These are phyloP conservation scores for Grifola frondosa DNA, from an alignment of 1,284 basidiomycete species.

Conservation along the genomic window DNA sequence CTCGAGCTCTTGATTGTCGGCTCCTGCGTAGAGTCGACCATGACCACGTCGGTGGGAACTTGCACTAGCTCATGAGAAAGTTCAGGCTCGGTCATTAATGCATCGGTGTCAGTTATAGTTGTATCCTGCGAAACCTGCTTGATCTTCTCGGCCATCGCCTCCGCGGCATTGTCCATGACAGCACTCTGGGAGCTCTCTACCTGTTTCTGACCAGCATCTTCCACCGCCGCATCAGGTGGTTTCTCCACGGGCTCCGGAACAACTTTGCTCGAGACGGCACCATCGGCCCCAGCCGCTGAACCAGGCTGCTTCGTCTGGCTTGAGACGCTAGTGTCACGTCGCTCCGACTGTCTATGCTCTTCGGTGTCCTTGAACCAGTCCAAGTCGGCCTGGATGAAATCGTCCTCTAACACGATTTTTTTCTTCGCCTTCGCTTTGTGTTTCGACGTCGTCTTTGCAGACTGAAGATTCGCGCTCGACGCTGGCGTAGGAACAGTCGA, in stretches of 20 bases:
- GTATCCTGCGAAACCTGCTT: too few species aligned
- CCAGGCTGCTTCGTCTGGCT: neutral
- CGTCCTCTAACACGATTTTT: slow-evolving; percentile 8
- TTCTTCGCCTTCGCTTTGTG: slow-evolving; percentile 14
- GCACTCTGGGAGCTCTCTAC: neutral
- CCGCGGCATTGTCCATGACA: too few species aligned
- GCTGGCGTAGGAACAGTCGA: neutral
- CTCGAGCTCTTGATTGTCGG: too few species aligned
- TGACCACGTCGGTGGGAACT: too few species aligned
- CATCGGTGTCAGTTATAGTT: too few species aligned
- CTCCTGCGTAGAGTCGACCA: too few species aligned
- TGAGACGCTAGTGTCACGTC: slow-evolving; percentile 1
- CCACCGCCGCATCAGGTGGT: too few species aligned
- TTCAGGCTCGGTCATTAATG: too few species aligned
- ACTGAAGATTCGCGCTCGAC: neutral
- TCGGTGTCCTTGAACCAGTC: slow-evolving; percentile 18
- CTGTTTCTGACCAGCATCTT: too few species aligned
- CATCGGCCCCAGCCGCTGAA: neutral
- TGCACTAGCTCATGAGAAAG: too few species aligned
- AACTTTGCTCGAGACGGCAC: neutral
- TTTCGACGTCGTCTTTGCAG: slow-evolving; percentile 5
- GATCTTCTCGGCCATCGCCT: too few species aligned
- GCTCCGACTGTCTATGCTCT: neutral
- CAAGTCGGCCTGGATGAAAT: slow-evolving; percentile 21
- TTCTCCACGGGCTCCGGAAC: too few species aligned